Base-by-base conservation (phyloP, 2,329 filamentous ascomycete species). In the Colletotrichum tanaceti region DNA sequence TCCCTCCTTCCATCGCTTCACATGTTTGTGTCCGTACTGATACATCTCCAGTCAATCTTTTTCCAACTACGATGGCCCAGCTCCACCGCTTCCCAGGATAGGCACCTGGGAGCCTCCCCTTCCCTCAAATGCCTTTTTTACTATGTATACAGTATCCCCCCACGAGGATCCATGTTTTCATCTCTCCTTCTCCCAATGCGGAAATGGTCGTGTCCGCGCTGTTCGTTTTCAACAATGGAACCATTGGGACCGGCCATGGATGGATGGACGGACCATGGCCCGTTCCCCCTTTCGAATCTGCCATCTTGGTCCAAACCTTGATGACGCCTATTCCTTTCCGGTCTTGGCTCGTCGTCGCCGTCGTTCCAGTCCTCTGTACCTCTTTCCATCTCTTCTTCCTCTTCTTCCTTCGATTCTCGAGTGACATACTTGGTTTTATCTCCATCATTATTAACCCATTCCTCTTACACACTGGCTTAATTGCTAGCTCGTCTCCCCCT, bases 321-420 rank as follows among this genome's bases (percentile, higher is more conserved):
- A n/a, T 44, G 43, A 47, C 6, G 54, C 39, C 50, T 50, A 49
- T 66, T 49, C 63, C 58, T 38, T 20, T 65, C 46, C 55, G n/a
- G 58, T 49, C 58, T 38, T 66, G 49, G 58, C 49, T 50, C 41
- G 20, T n/a, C 22, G 16, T 58, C 43, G n/a, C 41, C 28, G n/a
- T 39, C 24, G n/a, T 55, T 49, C 43, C 55, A 47, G 55, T n/a
- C 35, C 44, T 49, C 22, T 18, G 7, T n/a, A 14, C 57, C n/a
- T n/a, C 14, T 50, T 57, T 20, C 32, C 43, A 14, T 44, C n/a
- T 39, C 28, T 47, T 41, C 28, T 7, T 28, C 20, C 39, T 10
- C 11, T 50, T 11, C 5, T 44, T 20, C 49, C 6, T 28, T 4
- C 24, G 5, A 16, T 16, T 24, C 46, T n/a, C n/a, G n/a, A n/a